Evolutionary conservation across 2,329 filamentous ascomycete genomes (phyloP).

Genomic region (Tothia fuscella): DNA sequence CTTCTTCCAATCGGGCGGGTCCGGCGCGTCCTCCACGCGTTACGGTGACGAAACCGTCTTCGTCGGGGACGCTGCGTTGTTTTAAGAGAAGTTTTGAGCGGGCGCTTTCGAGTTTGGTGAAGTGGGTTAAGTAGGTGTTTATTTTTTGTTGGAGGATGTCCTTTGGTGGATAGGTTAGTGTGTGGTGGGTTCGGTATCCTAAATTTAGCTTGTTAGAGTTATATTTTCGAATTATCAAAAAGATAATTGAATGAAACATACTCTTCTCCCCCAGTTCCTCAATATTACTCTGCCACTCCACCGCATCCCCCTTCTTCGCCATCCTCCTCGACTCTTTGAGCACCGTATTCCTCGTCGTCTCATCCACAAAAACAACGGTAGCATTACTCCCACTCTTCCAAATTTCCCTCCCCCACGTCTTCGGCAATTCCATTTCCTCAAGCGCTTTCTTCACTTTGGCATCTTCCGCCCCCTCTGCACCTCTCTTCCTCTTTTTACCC

Average conservation of each 20-base stretch:
- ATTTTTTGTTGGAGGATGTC: constrained; percentile 57
- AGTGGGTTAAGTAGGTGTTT: constrained; percentile 78
- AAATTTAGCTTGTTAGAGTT: constrained; percentile 12
- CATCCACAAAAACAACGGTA: constrained; percentile 73
- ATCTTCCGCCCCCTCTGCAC: constrained; percentile 26
- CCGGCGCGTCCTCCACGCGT: constrained; percentile 61
- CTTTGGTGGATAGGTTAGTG: constrained; percentile 58
- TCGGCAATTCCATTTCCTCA: constrained; percentile 49
- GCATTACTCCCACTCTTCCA: constrained; percentile 67
- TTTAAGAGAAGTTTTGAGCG: constrained; percentile 49
- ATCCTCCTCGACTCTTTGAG: constrained; percentile 62
- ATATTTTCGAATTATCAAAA: not conserved
- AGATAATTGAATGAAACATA: constrained; percentile 24
- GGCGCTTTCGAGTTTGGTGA: constrained; percentile 54
- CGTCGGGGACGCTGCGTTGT: constrained; percentile 70
- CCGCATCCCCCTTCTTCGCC: constrained; percentile 43
- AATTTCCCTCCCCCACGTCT: constrained; percentile 60
- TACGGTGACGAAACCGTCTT: constrained; percentile 92
- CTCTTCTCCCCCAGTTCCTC: constrained; percentile 37
- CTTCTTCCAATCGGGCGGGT: constrained; percentile 62
- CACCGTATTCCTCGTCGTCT: constrained; percentile 61
- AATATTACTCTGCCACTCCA: constrained; percentile 53
- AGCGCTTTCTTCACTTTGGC: constrained; percentile 30
- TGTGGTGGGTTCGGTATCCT: constrained; percentile 53
- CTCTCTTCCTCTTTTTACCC: constrained; percentile 46